These are phyloP conservation scores for Penicillium mononematosum DNA, from an alignment of 495 filamentous ascomycete genomes.

Conservation along the genomic window DNA sequence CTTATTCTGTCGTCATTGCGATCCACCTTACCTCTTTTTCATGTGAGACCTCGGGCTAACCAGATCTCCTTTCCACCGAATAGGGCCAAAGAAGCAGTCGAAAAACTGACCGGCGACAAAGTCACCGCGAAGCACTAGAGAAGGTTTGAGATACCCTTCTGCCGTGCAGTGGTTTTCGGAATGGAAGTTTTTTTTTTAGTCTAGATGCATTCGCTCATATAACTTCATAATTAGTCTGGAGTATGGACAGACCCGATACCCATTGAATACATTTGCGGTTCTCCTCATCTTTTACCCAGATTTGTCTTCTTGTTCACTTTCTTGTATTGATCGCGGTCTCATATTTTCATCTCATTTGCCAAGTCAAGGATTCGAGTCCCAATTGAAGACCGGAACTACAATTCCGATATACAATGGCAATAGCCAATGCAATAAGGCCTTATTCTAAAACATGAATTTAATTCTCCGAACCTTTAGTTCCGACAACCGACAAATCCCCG, in stretches of 20 bases:
- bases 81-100: constrained; percentile 95
- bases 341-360: neutral
- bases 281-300: neutral
- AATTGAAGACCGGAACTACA: neutral
- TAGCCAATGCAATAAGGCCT: neutral
- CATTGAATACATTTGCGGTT: constrained; percentile 24
- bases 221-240: constrained; percentile 17
- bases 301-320: constrained; percentile 7
- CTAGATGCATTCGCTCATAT: constrained; percentile 14
- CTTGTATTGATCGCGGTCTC: neutral
- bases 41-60: constrained; percentile 41
- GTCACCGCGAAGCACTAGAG: constrained; percentile 97
- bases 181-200: constrained; percentile 13
- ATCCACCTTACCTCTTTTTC: constrained; percentile 11
- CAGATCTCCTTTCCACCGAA: constrained; percentile 28
- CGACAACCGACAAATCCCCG: neutral
- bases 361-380: neutral
- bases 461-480: neutral
- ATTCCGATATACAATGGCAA: neutral
- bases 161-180: constrained; percentile 27
- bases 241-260: constrained; percentile 27
- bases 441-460: neutral
- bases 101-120: constrained; percentile 90
- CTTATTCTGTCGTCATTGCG: constrained; percentile 8
- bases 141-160: constrained; percentile 54